Percentiles rank a stretch among this genome's conserved stretches.
These are phyloP conservation scores for Gaeumannomyces tritici DNA, from an alignment of 2,329 filamentous ascomycete species.

Conservation along the genomic window DNA sequence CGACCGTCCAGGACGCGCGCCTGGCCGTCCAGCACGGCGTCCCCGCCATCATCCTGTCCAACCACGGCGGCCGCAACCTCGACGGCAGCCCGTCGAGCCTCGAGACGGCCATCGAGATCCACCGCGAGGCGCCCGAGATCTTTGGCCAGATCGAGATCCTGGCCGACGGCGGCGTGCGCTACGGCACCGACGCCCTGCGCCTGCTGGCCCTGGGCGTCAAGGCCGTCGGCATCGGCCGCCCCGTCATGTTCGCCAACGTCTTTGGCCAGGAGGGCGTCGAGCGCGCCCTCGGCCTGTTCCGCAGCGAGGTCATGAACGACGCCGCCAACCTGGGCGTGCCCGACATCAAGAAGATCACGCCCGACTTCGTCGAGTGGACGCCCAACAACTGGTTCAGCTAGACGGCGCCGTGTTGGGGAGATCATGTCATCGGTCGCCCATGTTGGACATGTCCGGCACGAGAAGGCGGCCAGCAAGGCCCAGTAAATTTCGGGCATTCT, in stretches of 20 bases:
- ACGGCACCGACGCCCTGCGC: constrained; percentile 37
- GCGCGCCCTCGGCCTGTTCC: constrained; percentile 32
- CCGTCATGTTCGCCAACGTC: constrained; percentile 43
- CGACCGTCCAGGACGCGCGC: constrained; percentile 19
- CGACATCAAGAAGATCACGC: constrained; percentile 24
- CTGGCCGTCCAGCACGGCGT: constrained; percentile 29
- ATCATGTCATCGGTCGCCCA: too few relatives aligned
- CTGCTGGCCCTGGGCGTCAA: constrained; percentile 34
- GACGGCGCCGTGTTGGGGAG: neutral
- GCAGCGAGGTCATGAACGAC: constrained; percentile 36
- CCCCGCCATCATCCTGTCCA: constrained; percentile 36
- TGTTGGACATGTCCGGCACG: too few relatives aligned
- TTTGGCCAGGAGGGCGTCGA: constrained; percentile 39
- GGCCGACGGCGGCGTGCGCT: constrained; percentile 34
- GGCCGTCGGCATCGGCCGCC: constrained; percentile 36
- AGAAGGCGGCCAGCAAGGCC: too few relatives aligned
- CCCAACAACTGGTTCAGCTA: constrained; percentile 16
- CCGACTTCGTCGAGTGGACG: constrained; percentile 17
- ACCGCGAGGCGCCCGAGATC: constrained; percentile 28
- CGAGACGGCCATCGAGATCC: constrained; percentile 34
- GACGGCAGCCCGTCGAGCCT: constrained; percentile 34
- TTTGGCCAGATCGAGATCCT: constrained; percentile 32
- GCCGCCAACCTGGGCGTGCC: constrained; percentile 31
- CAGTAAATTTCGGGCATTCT: neutral
- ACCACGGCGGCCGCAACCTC: constrained; percentile 42